Evolutionary conservation across 2,329 filamentous ascomycete genomes (phyloP), one percentile per base, ranked within the genome.

Genomic region (Epichloe brachyelytri): DNA sequence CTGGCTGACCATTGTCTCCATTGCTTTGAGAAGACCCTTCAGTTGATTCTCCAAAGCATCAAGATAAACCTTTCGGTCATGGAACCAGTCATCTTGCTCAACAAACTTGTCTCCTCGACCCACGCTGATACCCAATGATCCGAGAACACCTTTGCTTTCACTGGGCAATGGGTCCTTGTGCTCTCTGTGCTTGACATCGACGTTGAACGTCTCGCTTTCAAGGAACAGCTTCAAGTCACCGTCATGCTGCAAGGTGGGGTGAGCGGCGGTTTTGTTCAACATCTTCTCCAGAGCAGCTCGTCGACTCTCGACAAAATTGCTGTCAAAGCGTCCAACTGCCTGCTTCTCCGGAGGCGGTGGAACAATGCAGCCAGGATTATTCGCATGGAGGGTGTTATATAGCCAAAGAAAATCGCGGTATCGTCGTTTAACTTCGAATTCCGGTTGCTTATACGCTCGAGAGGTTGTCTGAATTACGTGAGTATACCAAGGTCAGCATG

Each of bases 81-180:
- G 91, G 71, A 98, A 98, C 93, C 91, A 98, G 70, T 98, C 93
- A 65, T 98, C 93, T 64, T 97, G 93, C 69, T 98, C 93, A 39
- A 98, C 82, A 69, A 98, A 98, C 68, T 98, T 98, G 60, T 78
- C 83, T 50, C 81, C 77, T 53, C 82, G 78, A 33, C 90, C 86
- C 26, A 91, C 82, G 55, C 77, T 86, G 55, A 93, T 78, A 20
- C 88, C 88, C 50, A 96, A 77, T 15, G 84, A 87, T 60, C 89
- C 88, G 60, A 97, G 80, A 73, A 97, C 85, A 50, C 93, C 90
- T 70, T 97, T 97, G 71, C 83, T 95, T 69, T 97, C 93, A 41
- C 81, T 82, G 4, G 94, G 76, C 49, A 88, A 81, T 2, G 88
- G 87, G 53, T 96, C 89, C 61, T 88, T 85, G 50, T 91, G 83